Evolutionary conservation across 345 rosid genomes (phyloP).

Genomic region (Capsella bursapastoris): DNA sequence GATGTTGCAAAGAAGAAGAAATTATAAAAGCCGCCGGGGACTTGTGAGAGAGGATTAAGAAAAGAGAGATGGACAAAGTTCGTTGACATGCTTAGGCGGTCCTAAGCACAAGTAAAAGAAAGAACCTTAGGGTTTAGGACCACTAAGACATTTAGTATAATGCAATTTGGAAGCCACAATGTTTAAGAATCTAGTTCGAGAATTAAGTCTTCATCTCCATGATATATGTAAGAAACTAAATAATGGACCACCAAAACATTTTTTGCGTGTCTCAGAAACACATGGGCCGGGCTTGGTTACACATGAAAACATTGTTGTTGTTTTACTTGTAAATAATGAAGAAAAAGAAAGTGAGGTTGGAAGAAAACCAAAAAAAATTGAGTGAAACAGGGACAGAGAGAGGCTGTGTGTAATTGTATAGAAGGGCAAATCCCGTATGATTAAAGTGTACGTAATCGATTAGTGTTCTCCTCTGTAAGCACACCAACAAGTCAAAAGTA

Average conservation of each 20-base stretch:
- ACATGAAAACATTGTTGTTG: not conserved
- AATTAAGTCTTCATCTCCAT: not conserved
- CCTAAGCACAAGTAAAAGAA: not conserved
- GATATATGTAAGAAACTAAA: not conserved
- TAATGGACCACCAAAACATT: not conserved
- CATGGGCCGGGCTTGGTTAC: slow-evolving; percentile 14
- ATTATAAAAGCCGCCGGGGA: not conserved
- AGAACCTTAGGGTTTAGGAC: not conserved
- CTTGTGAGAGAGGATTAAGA: not conserved
- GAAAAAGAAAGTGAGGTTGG: not conserved
- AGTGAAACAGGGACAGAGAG: slow-evolving; percentile 6
- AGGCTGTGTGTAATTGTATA: slow-evolving; percentile 22
- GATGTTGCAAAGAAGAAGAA: not conserved
- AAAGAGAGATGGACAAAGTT: not conserved
- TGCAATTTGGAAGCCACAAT: not conserved
- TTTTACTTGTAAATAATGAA: too few relatives aligned
- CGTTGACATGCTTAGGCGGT: not conserved
- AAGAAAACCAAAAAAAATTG: not conserved
- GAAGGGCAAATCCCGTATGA: slow-evolving; percentile 29
- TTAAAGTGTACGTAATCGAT: slow-evolving; percentile 40
- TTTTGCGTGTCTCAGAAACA: not conserved
- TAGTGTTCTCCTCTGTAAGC: slow-evolving; percentile 30
- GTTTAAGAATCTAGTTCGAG: not conserved
- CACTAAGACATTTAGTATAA: not conserved
- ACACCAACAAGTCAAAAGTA: slow-evolving; percentile 44